These are phyloP conservation scores for Clonostachys sp. DNA, from an alignment of 2,329 filamentous ascomycete genomes.

Conservation along the genomic window DNA sequence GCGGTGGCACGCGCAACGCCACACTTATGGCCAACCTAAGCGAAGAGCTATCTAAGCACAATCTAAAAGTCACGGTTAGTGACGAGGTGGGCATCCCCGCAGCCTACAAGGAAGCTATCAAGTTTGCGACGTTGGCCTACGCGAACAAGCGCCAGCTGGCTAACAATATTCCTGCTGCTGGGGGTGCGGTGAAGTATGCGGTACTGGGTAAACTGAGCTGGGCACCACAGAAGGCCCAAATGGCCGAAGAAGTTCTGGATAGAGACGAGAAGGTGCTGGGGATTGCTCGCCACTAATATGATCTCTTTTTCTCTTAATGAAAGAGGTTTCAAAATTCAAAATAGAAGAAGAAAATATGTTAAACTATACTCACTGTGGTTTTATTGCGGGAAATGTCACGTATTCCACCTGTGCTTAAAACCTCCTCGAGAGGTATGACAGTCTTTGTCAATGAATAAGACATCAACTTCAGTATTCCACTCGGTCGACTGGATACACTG, in stretches of 20 bases:
- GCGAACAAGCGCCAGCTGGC: constrained; percentile 14
- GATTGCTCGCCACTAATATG: no score
- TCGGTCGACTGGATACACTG: no score
- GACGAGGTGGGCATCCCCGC: constrained; percentile 19
- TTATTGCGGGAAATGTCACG: no score
- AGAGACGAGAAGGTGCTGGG: not conserved
- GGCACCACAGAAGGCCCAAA: constrained; percentile 7
- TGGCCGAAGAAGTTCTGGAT: not conserved
- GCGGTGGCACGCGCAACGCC: constrained; percentile 16
- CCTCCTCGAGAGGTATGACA: no score
- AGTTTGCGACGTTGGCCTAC: constrained; percentile 21
- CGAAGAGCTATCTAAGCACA: constrained; percentile 6
- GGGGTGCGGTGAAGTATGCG: constrained; percentile 16
- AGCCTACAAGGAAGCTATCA: constrained; percentile 21
- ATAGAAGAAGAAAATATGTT: no score
- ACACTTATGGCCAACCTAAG: constrained; percentile 12
- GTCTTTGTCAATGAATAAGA: no score
- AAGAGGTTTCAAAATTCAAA: no score
- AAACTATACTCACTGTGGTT: no score
- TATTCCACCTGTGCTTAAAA: no score
- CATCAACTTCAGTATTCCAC: no score
- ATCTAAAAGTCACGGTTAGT: constrained; percentile 11
- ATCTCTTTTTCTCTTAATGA: no score
- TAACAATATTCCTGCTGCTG: constrained; percentile 19
- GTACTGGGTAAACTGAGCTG: constrained; percentile 17